phyloP scores from a whole-genome alignment of 371 early-diverging fungal species.

The Apophysomyces trapeziformis region DNA sequence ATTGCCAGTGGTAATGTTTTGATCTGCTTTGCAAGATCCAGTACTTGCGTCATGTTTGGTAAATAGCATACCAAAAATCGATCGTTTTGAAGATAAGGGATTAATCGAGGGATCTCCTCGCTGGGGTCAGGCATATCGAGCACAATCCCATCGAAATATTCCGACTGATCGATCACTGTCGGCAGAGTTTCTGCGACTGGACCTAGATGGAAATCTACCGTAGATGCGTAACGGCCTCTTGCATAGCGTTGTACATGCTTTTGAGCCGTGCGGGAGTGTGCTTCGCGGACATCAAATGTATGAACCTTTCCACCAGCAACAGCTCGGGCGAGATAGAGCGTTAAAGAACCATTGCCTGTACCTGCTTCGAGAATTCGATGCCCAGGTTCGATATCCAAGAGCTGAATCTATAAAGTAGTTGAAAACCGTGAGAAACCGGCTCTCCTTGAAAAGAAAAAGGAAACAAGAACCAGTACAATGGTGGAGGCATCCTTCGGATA shows the following conservation, averaged over 20 bases:
- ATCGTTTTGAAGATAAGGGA: constrained; percentile 62
- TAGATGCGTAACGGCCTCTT: constrained; percentile 56
- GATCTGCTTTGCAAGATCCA: constrained; percentile 57
- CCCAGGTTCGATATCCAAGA: constrained; percentile 70
- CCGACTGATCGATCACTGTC: constrained; percentile 11
- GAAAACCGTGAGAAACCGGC: background rate
- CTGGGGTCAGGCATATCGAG: constrained; percentile 78
- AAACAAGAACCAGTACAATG: constrained; percentile 47
- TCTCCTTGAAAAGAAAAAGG: background rate
- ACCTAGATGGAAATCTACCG: constrained; percentile 60
- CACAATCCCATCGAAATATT: constrained; percentile 65
- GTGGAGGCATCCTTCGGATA: constrained; percentile 79
- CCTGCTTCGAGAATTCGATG: constrained; percentile 75
- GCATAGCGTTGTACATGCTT: constrained; percentile 58
- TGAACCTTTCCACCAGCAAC: constrained; percentile 59
- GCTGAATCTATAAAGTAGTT: constrained; percentile 35
- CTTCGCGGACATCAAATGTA: constrained; percentile 65
- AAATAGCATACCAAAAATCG: constrained; percentile 72
- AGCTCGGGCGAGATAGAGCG: constrained; percentile 69
- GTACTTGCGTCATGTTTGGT: constrained; percentile 80
- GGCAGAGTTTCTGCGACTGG: constrained; percentile 39
- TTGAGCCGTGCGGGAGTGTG: constrained; percentile 57
- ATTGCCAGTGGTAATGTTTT: constrained; percentile 54
- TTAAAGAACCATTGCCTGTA: constrained; percentile 77
- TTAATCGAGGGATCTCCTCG: constrained; percentile 47